phyloP scores from a whole-genome alignment of 2,329 filamentous ascomycete species.

The Microascus cirrosus region DNA sequence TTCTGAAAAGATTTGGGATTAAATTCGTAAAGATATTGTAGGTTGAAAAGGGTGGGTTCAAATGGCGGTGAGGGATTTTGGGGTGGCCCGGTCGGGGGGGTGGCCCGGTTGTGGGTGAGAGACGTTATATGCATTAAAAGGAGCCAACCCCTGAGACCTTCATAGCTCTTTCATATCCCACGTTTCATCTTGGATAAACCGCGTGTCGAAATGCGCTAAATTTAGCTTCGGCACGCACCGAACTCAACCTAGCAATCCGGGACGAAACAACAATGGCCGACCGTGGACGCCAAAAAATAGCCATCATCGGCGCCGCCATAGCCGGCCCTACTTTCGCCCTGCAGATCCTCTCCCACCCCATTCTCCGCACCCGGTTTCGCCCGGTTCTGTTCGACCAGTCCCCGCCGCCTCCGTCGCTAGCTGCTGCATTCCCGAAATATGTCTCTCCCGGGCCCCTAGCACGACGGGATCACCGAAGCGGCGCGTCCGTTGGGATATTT shows the following conservation, averaged over 20 bases:
- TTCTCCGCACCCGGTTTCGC: constrained; percentile 6
- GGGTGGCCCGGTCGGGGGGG: too few relatives aligned
- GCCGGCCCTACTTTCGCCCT: constrained; percentile 7
- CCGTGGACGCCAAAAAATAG: not conserved
- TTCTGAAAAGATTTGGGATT: too few relatives aligned
- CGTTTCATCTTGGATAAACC: too few relatives aligned
- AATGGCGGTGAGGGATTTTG: too few relatives aligned
- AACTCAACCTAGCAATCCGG: not conserved
- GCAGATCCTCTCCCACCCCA: constrained; percentile 11
- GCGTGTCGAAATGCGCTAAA: not conserved
- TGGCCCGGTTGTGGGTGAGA: too few relatives aligned
- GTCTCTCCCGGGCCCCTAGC: not conserved
- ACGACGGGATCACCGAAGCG: constrained; percentile 8
- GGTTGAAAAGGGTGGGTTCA: too few relatives aligned
- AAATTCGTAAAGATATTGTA: too few relatives aligned
- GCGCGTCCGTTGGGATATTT: constrained; percentile 13
- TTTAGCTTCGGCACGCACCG: not conserved
- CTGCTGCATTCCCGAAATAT: not conserved
- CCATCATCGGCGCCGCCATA: constrained; percentile 8
- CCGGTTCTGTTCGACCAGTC: constrained; percentile 7
- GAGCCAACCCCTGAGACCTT: too few relatives aligned
- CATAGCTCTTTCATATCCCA: too few relatives aligned
- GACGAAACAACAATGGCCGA: not conserved
- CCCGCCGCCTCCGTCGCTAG: not conserved
- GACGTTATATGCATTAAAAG: too few relatives aligned